Conservation (phyloP, 208 protist genomes). For the Porcisia deanei region DNA sequence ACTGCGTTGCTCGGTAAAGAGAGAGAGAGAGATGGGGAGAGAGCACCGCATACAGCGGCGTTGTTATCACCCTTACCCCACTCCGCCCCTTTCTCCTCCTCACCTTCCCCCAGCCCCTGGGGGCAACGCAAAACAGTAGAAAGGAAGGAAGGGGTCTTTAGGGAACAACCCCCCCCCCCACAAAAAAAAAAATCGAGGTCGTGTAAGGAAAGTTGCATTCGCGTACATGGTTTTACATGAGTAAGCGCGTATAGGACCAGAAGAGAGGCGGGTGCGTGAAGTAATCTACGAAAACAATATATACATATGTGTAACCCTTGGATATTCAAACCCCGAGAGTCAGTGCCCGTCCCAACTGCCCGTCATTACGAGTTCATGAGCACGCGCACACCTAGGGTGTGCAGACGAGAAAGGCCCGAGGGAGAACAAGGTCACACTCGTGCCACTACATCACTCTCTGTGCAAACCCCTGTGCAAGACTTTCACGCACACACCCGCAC, state of each 20-base stretch:
- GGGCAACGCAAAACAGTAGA: slow-evolving; percentile 1
- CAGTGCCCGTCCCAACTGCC: background rate
- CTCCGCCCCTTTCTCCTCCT: background rate
- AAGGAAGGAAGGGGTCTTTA: slow-evolving; percentile 1
- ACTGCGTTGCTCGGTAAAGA: background rate
- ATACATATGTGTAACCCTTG: background rate
- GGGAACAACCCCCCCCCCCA: background rate
- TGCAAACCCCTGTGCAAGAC: background rate
- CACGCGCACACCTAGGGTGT: background rate
- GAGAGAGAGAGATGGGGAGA: background rate
- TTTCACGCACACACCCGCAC: no score
- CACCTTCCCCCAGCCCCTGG: background rate
- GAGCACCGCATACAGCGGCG: background rate
- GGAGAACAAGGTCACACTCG: background rate
- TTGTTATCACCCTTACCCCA: background rate
- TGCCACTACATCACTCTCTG: background rate
- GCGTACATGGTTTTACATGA: background rate
- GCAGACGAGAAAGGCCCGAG: background rate
- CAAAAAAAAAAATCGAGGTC: background rate
- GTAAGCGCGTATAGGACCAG: background rate
- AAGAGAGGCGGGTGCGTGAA: background rate
- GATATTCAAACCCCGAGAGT: background rate
- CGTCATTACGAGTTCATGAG: background rate
- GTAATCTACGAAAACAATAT: background rate
- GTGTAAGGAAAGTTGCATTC: background rate